Evolutionary conservation across 1,284 basidiomycete genomes (phyloP).

Genomic region (Pyrrhoderma noxium): DNA sequence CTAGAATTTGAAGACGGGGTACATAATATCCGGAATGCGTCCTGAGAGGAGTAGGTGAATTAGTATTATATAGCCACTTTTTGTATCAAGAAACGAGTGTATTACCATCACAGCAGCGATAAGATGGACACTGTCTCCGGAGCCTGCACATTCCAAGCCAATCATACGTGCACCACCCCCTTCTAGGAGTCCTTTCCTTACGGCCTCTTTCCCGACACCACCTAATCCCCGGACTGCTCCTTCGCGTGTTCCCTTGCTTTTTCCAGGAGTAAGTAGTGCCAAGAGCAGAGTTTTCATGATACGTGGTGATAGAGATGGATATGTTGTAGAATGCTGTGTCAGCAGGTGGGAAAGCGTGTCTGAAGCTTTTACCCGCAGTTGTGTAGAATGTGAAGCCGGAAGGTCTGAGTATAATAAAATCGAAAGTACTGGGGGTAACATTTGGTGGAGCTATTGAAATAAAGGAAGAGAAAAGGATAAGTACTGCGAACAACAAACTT

Average conservation of each 20-base stretch:
- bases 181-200: slow-evolving; percentile 71
- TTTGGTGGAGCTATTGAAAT: slow-evolving; percentile 76
- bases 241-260: slow-evolving; percentile 70
- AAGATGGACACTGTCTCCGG: slow-evolving; percentile 34
- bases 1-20: slow-evolving; percentile 49
- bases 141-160: slow-evolving; percentile 49
- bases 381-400: slow-evolving; percentile 46
- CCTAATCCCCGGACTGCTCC: slow-evolving; percentile 81
- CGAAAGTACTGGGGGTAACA: slow-evolving; percentile 88
- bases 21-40: slow-evolving; percentile 51
- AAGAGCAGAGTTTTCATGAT: slow-evolving; percentile 90
- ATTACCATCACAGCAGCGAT: slow-evolving; percentile 53
- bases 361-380: slow-evolving; percentile 69
- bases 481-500: neutral
- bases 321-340: slow-evolving; percentile 72
- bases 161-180: slow-evolving; percentile 67
- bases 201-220: slow-evolving; percentile 77
- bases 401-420: slow-evolving; percentile 83
- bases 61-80: neutral
- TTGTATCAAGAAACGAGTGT: slow-evolving; percentile 19
- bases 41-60: too few species aligned
- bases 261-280: slow-evolving; percentile 69
- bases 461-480: slow-evolving; percentile 8
- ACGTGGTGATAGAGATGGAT: slow-evolving; percentile 79
- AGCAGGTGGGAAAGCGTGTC: slow-evolving; percentile 78